phyloP scores from a whole-genome alignment of 306 rosid species.

The Urtica urens region DNA sequence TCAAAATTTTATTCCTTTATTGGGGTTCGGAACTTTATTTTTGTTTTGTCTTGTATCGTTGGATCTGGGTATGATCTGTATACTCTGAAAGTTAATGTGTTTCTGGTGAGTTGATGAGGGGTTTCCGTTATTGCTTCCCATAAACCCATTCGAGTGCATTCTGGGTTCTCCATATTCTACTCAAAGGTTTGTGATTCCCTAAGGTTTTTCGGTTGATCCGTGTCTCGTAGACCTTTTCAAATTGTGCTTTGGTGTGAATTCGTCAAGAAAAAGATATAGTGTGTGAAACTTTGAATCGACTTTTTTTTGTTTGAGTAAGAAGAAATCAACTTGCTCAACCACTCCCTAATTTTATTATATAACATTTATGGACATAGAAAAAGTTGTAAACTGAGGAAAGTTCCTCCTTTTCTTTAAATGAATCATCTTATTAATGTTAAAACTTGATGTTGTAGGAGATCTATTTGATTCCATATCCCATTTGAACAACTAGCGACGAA shows the following conservation, averaged over 20 bases:
- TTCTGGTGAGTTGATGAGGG: constrained; percentile 6
- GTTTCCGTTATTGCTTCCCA: constrained; percentile 20
- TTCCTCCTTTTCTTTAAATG: background rate
- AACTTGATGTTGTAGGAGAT: constrained; percentile 28
- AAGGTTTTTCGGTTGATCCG: background rate
- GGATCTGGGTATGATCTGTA: constrained; percentile 38
- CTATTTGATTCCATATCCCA: constrained; percentile 26
- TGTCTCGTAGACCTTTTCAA: background rate
- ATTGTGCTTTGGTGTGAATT: background rate
- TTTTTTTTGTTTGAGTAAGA: background rate
- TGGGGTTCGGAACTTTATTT: background rate
- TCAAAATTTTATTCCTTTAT: constrained; percentile 2
- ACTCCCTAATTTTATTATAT: too few relatives aligned
- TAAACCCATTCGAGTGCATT: constrained; percentile 4
- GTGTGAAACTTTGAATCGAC: background rate
- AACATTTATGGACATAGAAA: too few relatives aligned
- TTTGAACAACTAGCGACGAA: constrained; percentile 9
- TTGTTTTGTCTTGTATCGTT: too few relatives aligned
- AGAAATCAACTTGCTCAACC: background rate
- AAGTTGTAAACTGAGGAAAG: constrained; percentile 1
- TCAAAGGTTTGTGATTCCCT: constrained; percentile 4
- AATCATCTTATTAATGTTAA: constrained; percentile 7
- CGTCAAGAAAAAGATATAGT: background rate
- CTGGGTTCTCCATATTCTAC: constrained; percentile 3
- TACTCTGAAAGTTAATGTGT: constrained; percentile 14